Evolutionary conservation across 106 monocot species (phyloP).

Genomic region (Dendrobium officinale): DNA sequence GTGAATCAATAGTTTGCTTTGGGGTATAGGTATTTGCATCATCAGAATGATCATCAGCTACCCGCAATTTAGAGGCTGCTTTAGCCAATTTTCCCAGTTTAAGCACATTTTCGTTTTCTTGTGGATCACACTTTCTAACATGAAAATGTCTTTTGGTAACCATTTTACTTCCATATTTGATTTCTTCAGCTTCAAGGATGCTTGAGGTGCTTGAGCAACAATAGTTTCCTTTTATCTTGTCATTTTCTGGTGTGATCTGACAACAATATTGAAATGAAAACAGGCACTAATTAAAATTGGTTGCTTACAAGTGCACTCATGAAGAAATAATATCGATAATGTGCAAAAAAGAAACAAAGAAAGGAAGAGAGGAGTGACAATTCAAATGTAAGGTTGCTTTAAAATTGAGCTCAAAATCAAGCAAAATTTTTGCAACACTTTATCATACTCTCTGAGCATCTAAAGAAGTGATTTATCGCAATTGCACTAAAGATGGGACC

Average conservation of each 20-base stretch:
- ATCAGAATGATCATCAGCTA: too few relatives aligned
- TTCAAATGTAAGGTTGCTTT: neutral
- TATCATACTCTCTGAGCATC: neutral
- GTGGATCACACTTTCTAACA: neutral
- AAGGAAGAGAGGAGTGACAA: neutral
- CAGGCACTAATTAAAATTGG: too few relatives aligned
- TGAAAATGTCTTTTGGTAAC: neutral
- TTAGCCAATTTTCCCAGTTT: slow-evolving; percentile 26
- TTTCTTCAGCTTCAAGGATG: neutral
- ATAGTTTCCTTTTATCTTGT: neutral
- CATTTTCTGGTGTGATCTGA: neutral
- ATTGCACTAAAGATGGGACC: neutral
- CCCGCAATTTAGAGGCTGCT: slow-evolving; percentile 12
- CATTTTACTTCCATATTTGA: neutral
- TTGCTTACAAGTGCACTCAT: neutral
- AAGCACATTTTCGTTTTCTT: slow-evolving; percentile 15
- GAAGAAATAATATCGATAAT: neutral
- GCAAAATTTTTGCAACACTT: neutral
- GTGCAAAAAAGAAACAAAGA: neutral
- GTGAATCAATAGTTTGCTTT: too few relatives aligned
- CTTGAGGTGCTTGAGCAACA: neutral
- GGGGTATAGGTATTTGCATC: too few relatives aligned
- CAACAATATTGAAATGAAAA: neutral
- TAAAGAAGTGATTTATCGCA: neutral
- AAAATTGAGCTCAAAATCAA: neutral